Percentiles rank a stretch among this genome's conserved stretches.
Evolutionary conservation across 2,329 filamentous ascomycete species (phyloP).

Genomic region (Chrysoporthe puriensis): DNA sequence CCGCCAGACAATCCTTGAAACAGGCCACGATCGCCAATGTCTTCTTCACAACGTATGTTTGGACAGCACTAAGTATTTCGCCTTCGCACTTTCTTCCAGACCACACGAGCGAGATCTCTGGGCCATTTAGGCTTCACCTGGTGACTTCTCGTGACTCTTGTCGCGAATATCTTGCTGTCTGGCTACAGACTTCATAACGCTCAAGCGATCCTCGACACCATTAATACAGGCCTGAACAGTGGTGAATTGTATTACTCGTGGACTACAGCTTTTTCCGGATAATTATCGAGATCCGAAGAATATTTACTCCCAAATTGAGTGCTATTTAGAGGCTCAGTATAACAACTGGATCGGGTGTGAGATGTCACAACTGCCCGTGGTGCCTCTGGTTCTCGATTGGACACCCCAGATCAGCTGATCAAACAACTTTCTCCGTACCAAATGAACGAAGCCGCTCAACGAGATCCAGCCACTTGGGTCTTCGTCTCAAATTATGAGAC

Average conservation of each 20-base stretch:
- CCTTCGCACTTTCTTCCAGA: background rate
- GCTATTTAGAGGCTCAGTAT: background rate
- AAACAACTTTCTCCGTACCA: slow-evolving; percentile 3
- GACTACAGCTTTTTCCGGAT: background rate
- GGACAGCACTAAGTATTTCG: background rate
- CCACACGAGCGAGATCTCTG: background rate
- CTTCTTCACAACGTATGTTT: background rate
- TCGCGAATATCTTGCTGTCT: background rate
- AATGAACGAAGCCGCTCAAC: background rate
- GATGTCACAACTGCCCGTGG: slow-evolving; percentile 16
- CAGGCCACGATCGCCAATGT: background rate
- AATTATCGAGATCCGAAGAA: background rate
- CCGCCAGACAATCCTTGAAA: background rate
- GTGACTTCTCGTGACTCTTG: background rate
- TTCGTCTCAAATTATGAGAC: background rate
- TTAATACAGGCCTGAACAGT: background rate
- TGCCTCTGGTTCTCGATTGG: background rate
- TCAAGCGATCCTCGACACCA: background rate
- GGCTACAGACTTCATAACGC: background rate
- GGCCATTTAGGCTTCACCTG: background rate
- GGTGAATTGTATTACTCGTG: background rate
- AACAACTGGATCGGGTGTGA: background rate
- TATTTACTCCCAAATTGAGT: background rate
- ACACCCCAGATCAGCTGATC: background rate
- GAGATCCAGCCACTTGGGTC: slow-evolving; percentile 1